Evolutionary conservation across 1,139 yeast species (phyloP), one percentile per base, ranked within the genome.

Genomic region (Arxiozyma slooffiae): DNA sequence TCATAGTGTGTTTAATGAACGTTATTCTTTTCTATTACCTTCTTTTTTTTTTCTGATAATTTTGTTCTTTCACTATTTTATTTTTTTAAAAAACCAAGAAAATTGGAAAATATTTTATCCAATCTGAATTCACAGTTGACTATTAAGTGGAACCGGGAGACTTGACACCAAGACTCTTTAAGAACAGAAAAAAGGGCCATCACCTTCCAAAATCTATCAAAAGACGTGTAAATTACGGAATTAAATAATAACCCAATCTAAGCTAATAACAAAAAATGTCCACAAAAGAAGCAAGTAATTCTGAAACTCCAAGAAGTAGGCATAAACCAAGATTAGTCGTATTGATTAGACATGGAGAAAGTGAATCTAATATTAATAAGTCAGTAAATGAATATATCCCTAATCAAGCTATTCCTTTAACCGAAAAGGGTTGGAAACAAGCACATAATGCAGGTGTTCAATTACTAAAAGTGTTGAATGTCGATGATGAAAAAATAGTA

Each of bases 261-360:
- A 16, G 9, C 26, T 37, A 38, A 17, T 3, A 40, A 40, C 9
- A 18, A 41, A 41, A 41, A 5, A 37, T 44, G 46, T 18, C 36
- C 14, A 18, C 7, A 30, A 36, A 21, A 23, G 37, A 16, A 26
- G 5, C 39, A 11, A 20, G 20, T 4, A 6, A 20, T 7, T 9
- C 22, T 23, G 46, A 22, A 37, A 14, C 34, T 16, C 41, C 37
- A n/a, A 46, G 43, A 30, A 41, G 34, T 23, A 47, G 49, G 20
- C 41, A 42, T 8, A 63, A 57, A 44, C 67, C 67, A 18, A 55
- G 66, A 85, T 75, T 88, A 44, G 87, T 89, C 38, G 71, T 89
- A 48, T 72, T 88, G 26, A 81, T 89, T 14, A 80, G 97, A 59
- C 97, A 89, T 65, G 97, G 96, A 36, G 96, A 89, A 63, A 82